phyloP scores from a whole-genome alignment of 176 grass and related monocot genomes.

The Oryza glumipatula region DNA sequence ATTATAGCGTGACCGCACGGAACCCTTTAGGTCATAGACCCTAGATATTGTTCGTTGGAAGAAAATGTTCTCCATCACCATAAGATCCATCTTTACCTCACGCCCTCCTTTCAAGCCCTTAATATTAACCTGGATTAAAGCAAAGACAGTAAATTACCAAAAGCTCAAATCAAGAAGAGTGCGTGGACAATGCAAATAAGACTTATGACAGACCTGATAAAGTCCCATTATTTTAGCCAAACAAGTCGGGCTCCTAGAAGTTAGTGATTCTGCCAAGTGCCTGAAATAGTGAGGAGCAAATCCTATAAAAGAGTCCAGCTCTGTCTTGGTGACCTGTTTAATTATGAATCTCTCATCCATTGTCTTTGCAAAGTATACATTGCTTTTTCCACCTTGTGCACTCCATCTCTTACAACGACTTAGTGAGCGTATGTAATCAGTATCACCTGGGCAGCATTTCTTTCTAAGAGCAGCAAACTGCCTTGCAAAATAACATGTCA shows the following conservation, averaged over 20 bases:
- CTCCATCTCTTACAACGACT: conserved; percentile 91
- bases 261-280: conserved; percentile 65
- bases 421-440: conserved; percentile 81
- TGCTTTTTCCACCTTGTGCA: conserved; percentile 96
- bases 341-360: conserved; percentile 92
- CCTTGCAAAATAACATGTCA: conserved; percentile 84
- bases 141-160: conserved; percentile 33
- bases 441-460: conserved; percentile 65
- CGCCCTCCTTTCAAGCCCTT: conserved; percentile 78
- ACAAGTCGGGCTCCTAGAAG: conserved; percentile 71
- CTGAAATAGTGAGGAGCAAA: conserved; percentile 87
- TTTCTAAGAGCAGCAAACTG: conserved; percentile 77
- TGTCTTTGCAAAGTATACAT: conserved; percentile 95
- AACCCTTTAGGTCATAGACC: conserved; percentile 96
- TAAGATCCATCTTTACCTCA: conserved; percentile 84
- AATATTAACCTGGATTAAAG: conserved; percentile 66
- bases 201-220: conserved; percentile 71
- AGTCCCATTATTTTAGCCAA: conserved; percentile 90
- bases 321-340: conserved; percentile 91
- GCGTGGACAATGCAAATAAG: neutral
- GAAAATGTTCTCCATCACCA: conserved; percentile 96
- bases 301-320: conserved; percentile 90
- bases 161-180: conserved; percentile 5
- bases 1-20: conserved; percentile 80
- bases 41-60: conserved; percentile 73